These are phyloP conservation scores for Psilocybe cubensis DNA, from an alignment of 768 basidiomycete genomes.

Conservation along the genomic window DNA sequence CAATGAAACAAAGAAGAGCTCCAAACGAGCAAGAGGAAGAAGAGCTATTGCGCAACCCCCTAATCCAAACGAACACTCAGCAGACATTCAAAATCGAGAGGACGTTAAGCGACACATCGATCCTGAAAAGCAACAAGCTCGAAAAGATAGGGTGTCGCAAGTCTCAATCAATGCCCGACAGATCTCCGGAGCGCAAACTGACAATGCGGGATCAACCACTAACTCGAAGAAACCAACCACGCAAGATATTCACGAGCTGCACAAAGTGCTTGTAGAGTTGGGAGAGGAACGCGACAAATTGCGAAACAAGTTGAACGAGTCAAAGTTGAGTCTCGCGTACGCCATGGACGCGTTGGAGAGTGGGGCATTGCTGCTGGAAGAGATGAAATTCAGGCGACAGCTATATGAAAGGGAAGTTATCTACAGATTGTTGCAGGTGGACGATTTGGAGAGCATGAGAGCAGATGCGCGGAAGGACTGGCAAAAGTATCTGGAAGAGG, in stretches of 20 bases:
- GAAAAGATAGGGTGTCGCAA: not conserved
- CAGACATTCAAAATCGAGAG: not conserved
- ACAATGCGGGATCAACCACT: no score
- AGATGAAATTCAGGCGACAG: conserved; percentile 6
- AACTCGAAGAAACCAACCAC: not conserved
- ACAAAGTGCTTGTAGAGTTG: not conserved
- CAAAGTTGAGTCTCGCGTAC: not conserved
- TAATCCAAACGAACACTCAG: no score
- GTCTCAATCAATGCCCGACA: no score
- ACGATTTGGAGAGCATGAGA: conserved; percentile 31
- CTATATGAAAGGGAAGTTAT: conserved; percentile 17
- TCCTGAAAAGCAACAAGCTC: not conserved
- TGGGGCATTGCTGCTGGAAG: not conserved
- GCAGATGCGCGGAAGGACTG: not conserved
- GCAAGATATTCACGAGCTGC: not conserved
- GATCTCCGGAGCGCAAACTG: not conserved
- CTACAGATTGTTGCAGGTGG: conserved; percentile 25
- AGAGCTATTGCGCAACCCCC: not conserved
- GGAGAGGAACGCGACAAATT: not conserved
- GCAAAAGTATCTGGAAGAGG: not conserved
- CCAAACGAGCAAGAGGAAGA: not conserved
- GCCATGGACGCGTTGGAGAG: not conserved
- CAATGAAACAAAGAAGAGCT: not conserved
- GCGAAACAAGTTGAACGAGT: not conserved
- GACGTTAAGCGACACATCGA: not conserved